Evolutionary conservation across 176 grass and related monocot species (phyloP).

Genomic region (Oryza longistaminata): DNA sequence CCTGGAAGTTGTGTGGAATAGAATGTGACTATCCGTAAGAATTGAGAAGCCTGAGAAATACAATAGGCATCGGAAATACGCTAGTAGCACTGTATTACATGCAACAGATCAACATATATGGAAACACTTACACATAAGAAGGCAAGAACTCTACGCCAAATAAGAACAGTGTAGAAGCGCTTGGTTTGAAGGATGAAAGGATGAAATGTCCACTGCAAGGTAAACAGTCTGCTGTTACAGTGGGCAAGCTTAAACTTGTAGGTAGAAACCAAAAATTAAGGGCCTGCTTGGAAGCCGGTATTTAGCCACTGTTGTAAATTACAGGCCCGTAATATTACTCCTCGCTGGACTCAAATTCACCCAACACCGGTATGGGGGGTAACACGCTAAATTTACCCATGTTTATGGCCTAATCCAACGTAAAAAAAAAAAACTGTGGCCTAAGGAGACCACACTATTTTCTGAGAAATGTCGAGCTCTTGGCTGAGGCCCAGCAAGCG

Average conservation of each 20-base stretch:
- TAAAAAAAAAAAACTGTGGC: too few species aligned
- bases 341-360: too few species aligned
- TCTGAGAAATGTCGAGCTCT: too few species aligned
- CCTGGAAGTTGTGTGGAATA: conserved; percentile 92
- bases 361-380: too few species aligned
- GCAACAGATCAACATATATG: conserved; percentile 12
- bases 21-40: conserved; percentile 81
- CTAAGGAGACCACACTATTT: too few species aligned
- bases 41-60: conserved; percentile 70
- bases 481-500: too few species aligned
- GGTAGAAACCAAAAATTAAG: background rate
- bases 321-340: too few species aligned
- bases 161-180: conserved; percentile 79
- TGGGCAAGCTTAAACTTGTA: background rate
- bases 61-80: background rate
- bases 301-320: too few species aligned
- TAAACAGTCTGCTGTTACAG: background rate
- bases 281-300: too few species aligned
- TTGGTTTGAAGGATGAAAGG: conserved; percentile 82
- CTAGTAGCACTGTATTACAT: background rate
- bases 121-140: conserved; percentile 76
- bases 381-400: too few species aligned
- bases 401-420: too few species aligned
- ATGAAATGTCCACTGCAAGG: conserved; percentile 86
- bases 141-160: conserved; percentile 82